Evolutionary conservation across 78 protist genomes (phyloP).

Genomic region (Ministeria vibrans): DNA sequence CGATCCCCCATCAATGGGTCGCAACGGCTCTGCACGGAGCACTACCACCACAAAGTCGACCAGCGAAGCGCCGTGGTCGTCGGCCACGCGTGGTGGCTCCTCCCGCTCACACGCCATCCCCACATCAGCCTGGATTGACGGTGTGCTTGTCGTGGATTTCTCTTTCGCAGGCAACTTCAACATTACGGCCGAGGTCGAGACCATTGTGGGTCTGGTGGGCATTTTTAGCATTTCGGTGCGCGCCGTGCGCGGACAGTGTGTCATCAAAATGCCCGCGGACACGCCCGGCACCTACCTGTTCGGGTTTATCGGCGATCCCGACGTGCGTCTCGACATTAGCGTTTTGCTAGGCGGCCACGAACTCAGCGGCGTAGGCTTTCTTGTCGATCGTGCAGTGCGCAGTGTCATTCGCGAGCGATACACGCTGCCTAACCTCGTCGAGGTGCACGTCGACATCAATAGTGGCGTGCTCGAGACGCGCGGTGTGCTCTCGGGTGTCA

Average conservation of each 20-base stretch:
- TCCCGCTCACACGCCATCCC: not conserved
- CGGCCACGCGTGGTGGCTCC: not conserved
- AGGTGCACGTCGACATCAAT: not conserved
- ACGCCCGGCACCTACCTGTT: not conserved
- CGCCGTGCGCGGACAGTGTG: not conserved
- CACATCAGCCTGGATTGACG: not conserved
- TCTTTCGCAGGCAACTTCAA: not conserved
- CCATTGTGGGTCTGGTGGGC: not conserved
- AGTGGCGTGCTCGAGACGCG: no score
- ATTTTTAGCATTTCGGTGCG: not conserved
- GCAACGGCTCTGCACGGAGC: not conserved
- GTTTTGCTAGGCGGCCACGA: not conserved
- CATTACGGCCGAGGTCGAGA: not conserved
- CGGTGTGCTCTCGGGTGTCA: no score
- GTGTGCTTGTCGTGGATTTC: not conserved
- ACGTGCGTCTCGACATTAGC: not conserved
- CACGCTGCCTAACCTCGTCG: not conserved
- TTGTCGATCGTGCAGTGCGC: not conserved
- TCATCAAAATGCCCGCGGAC: not conserved
- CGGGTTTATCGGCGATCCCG: not conserved
- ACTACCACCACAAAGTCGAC: not conserved
- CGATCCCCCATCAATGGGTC: not conserved
- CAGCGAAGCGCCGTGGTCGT: not conserved
- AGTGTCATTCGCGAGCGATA: not conserved
- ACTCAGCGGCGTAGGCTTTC: not conserved